Evolutionary conservation across 106 monocot species (phyloP), one percentile per base, ranked within the genome.

Genomic region (Apostasia ramifera): DNA sequence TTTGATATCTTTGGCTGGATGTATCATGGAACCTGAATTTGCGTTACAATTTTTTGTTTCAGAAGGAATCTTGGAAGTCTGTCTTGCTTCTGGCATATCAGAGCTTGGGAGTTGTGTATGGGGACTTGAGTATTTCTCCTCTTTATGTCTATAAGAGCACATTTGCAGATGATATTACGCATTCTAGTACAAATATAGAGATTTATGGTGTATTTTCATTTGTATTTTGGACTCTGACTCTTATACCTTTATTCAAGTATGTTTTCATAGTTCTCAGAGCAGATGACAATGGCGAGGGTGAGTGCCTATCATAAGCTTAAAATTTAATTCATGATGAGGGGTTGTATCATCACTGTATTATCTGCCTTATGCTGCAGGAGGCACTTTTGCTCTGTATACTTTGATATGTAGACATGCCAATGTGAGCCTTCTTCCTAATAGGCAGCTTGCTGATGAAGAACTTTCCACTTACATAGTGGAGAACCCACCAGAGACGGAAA

Each of bases 321-420:
- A 70, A 8, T 57, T 11, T 73, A 45, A 8, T 68, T 39, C n/a
- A n/a, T 47, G 9, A 2, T 14, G 1, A 39, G 26, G 6, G 37
- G 39, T 10, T 59, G 11, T 13, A 1, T 10, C 4, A 66, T 66
- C 6, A 9, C 13, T 8, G 10, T 9, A 6, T 41, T 41, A 40
- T 14, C 44, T 40, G 61, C 12, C 42, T 66, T 26, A 42, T 77
- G 4, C 3, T 62, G 74, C 74, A 88, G 88, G 88, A 61, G 88
- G 88, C 49, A 88, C 88, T n/a, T 84, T 88, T 73, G 88, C 88
- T 8, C 73, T 88, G 12, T 88, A 88, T 69, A 84, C 88, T n/a
- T 78, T 67, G 49, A 84, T 88, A 71, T 88, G 84, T 51, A 78
- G 88, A 73, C 78, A 88, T 76, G 78, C 84, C 9, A 76, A 81